Evolutionary conservation across 352 stramenopile species (phyloP).

Genomic region (Pythium brachiatum): DNA sequence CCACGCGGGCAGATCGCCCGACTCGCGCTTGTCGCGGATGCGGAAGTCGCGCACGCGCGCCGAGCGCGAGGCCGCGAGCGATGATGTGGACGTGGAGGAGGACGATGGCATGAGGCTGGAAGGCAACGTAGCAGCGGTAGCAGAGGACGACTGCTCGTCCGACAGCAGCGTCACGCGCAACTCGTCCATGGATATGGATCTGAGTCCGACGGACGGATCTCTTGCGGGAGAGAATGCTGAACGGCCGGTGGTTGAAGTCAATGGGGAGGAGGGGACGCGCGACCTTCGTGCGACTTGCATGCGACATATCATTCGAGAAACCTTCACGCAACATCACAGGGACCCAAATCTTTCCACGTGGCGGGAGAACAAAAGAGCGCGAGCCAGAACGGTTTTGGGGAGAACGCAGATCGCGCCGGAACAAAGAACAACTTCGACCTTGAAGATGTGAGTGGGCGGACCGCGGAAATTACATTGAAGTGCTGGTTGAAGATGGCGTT

Average conservation of each 20-base stretch:
- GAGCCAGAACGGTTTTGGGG: slow-evolving; percentile 3
- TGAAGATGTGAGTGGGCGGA: neutral
- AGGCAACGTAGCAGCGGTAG: neutral
- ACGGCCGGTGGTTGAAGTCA: slow-evolving; percentile 24
- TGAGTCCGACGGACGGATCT: neutral
- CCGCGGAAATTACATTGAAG: slow-evolving; percentile 5
- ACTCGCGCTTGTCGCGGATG: slow-evolving; percentile 23
- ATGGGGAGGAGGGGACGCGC: slow-evolving; percentile 3
- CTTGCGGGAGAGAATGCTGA: neutral
- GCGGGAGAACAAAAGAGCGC: neutral
- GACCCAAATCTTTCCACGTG: neutral
- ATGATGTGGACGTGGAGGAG: neutral
- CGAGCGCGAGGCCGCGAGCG: slow-evolving; percentile 11
- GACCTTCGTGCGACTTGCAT: slow-evolving; percentile 16
- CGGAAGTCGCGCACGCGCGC: slow-evolving; percentile 30
- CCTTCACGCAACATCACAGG: slow-evolving; percentile 3
- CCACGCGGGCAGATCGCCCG: slow-evolving; percentile 28
- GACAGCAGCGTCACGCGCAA: slow-evolving; percentile 26
- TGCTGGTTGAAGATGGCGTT: neutral
- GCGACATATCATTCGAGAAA: no score
- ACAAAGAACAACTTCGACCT: slow-evolving; percentile 2
- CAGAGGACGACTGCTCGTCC: slow-evolving; percentile 4
- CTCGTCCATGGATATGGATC: slow-evolving; percentile 20
- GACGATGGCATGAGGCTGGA: neutral
- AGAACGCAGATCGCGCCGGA: neutral